A percentile compares a stretch with the other conserved stretches of the same genome.
These are phyloP conservation scores for Camellia lanceoleosa DNA, from an alignment of 148 eudicot genomes.

Conservation along the genomic window DNA sequence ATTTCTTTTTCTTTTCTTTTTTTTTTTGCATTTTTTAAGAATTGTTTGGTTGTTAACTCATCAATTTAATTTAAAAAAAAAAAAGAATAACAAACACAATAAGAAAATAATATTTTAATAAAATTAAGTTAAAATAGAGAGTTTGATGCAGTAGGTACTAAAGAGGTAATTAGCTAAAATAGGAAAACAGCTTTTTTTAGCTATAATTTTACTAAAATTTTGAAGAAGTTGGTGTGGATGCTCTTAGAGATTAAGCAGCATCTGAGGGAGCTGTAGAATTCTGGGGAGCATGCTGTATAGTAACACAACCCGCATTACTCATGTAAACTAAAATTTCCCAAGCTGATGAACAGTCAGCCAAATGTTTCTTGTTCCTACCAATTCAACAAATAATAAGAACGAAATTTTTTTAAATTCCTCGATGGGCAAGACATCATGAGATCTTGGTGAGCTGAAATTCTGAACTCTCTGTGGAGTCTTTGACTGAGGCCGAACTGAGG, in stretches of 20 bases:
- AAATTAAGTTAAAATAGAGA: no score
- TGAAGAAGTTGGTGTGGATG: no score
- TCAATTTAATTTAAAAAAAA: no score
- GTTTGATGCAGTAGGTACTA: no score
- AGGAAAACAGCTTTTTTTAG: no score
- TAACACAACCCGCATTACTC: conserved; percentile 27
- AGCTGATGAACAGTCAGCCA: conserved; percentile 4
- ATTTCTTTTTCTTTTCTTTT: no score
- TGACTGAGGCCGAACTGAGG: conserved; percentile 36
- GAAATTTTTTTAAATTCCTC: conserved; percentile 33
- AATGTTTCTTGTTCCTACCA: conserved; percentile 9
- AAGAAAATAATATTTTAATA: no score
- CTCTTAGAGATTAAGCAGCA: conserved; percentile 10
- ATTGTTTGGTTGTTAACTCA: no score
- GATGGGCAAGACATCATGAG: conserved; percentile 19
- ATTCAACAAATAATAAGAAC: conserved; percentile 8
- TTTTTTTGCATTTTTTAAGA: no score
- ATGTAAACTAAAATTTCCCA: conserved; percentile 26
- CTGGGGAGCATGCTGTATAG: conserved; percentile 36
- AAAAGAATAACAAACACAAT: no score
- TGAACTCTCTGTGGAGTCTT: conserved; percentile 32
- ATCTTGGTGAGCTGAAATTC: conserved; percentile 21
- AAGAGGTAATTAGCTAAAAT: no score
- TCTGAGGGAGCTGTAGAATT: conserved; percentile 19
- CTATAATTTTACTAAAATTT: no score